Conservation (phyloP, 345 rosid genomes). For the Excoecaria cochinchinensis region DNA sequence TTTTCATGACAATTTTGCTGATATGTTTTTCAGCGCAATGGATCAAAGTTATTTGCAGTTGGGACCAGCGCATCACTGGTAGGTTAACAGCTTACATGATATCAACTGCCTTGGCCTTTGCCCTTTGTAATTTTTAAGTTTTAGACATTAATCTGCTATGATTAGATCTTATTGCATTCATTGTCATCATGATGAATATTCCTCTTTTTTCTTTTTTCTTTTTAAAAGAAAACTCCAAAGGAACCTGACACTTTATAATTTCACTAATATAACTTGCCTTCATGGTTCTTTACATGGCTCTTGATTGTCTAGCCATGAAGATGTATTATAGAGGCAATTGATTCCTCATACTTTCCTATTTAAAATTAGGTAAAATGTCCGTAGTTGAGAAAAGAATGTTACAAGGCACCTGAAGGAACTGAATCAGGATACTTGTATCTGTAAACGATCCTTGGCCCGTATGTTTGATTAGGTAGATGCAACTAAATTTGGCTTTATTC, state of each 20-base stretch:
- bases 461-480: background rate
- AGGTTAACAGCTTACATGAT: conserved; percentile 19
- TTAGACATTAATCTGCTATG: background rate
- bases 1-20: conserved; percentile 8
- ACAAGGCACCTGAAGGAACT: background rate
- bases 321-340: background rate
- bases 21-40: conserved; percentile 70
- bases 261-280: background rate
- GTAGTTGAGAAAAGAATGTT: background rate
- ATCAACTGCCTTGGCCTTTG: background rate
- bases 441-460: background rate
- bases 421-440: background rate
- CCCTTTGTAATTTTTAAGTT: background rate
- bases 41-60: conserved; percentile 83
- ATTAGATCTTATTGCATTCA: background rate
- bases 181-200: background rate
- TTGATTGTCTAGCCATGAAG: background rate
- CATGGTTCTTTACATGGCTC: background rate
- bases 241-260: background rate
- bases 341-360: background rate
- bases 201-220: background rate
- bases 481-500: background rate
- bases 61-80: conserved; percentile 92
- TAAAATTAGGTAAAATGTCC: background rate
- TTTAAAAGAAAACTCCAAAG: background rate